Evolutionary conservation across 2,329 filamentous ascomycete species (phyloP).

Genomic region (Tolypocladium paradoxum): DNA sequence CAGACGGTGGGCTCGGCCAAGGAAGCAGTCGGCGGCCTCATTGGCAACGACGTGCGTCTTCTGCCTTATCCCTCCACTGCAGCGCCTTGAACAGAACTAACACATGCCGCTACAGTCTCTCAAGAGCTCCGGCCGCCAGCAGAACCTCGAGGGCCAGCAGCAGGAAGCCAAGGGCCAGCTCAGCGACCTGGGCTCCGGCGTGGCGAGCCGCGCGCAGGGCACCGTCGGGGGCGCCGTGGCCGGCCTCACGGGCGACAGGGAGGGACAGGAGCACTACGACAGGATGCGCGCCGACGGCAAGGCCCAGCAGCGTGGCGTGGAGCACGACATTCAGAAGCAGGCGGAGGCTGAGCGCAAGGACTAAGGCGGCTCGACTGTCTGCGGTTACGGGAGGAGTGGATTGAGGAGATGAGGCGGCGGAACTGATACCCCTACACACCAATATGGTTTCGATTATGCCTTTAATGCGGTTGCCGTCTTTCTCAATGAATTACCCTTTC

Average conservation of each 20-base stretch:
- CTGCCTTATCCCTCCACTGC: not conserved
- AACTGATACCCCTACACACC: not conserved
- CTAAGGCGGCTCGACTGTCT: not conserved
- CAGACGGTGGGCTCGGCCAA: slow-evolving; percentile 83
- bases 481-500: not conserved
- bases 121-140: slow-evolving; percentile 62
- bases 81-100: not conserved
- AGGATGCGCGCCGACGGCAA: slow-evolving; percentile 71
- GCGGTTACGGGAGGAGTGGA: not conserved
- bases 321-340: slow-evolving; percentile 70
- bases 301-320: slow-evolving; percentile 72
- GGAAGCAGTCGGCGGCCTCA: slow-evolving; percentile 63
- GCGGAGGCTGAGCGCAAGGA: slow-evolving; percentile 30
- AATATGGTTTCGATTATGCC: not conserved
- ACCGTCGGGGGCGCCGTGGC: slow-evolving; percentile 61
- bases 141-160: slow-evolving; percentile 70
- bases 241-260: slow-evolving; percentile 59
- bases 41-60: slow-evolving; percentile 56
- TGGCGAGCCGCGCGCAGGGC: slow-evolving; percentile 57
- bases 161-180: slow-evolving; percentile 79
- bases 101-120: slow-evolving; percentile 35
- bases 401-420: not conserved
- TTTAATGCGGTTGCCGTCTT: not conserved
- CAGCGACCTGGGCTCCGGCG: slow-evolving; percentile 57
- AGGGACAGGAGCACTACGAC: slow-evolving; percentile 54